phyloP scores from a whole-genome alignment of 306 rosid genomes.

The Casuarina glauca region DNA sequence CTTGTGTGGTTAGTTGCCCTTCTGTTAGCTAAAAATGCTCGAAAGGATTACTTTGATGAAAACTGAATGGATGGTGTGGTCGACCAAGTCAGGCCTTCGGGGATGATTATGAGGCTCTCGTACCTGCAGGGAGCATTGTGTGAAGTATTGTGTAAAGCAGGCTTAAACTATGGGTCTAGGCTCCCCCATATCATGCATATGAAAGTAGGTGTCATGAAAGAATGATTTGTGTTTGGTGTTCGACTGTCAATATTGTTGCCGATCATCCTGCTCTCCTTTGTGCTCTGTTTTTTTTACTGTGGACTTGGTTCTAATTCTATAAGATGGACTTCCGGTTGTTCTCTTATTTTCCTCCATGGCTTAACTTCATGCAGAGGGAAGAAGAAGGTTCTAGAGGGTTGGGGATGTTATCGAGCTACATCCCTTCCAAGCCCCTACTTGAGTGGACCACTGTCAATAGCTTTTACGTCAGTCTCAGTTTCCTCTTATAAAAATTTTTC shows the following conservation, averaged over 20 bases:
- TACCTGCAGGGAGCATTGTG: slow-evolving; percentile 14
- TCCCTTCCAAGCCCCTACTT: not conserved
- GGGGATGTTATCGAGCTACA: not conserved
- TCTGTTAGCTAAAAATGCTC: slow-evolving; percentile 73
- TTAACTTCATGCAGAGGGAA: not conserved
- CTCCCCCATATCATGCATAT: not conserved
- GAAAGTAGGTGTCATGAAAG: not conserved
- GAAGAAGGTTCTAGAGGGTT: not conserved
- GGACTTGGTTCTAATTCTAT: not conserved
- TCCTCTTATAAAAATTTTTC: not conserved
- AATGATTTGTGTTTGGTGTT: not conserved
- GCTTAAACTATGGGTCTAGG: not conserved
- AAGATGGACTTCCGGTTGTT: not conserved
- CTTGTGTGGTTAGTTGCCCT: slow-evolving; percentile 87
- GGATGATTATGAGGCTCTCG: slow-evolving; percentile 16
- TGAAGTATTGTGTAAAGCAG: slow-evolving; percentile 4
- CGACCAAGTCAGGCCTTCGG: slow-evolving; percentile 13
- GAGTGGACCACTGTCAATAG: not conserved
- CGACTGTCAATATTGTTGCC: slow-evolving; percentile 22
- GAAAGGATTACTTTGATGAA: slow-evolving; percentile 79
- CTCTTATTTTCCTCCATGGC: not conserved
- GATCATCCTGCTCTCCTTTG: slow-evolving; percentile 2
- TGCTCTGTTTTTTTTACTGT: not conserved
- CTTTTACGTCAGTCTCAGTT: not conserved
- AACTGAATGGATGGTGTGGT: slow-evolving; percentile 31